Base-by-base conservation (phyloP, 1,139 yeast species). In the Sugiyamaella neomexicana region DNA sequence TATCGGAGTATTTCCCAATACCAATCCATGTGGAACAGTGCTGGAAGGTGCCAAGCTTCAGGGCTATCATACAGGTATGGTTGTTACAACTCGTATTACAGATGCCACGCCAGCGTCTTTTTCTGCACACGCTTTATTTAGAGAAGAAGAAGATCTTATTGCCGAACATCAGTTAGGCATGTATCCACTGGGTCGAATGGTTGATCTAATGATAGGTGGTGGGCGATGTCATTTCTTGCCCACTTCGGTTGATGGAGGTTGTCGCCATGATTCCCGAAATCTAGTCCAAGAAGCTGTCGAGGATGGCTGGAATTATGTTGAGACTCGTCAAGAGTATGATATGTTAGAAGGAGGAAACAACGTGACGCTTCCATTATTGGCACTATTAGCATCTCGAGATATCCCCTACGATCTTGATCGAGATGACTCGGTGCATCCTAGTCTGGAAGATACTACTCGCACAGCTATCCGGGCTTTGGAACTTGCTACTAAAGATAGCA, bases 31-130 rank as follows among this genome's bases (percentile, higher is more conserved):
- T 66, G 96, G 95, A 9, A 87, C 96, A 0, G 72, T 89, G 29
- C 72, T 89, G 59, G 97, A 89, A 72, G 95, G 95, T 0, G 83
- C 91, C 62, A 89, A 89, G 61, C 71, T 84, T 51, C 76, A 79
- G 57, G 96, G 96, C 0, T 88, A 83, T 67, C 70, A 75, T 62
- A 89, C 96, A 1, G 97, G 97, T 1, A 71, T 89, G 51, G 96
- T 89, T 17, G 96, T 88, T 16, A 89, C 96, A 15, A 88, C 96
- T 0, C 78, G 90, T 56, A 80, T 89, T 60, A 83, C 89, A 1
- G 91, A 85, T 68, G 96, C 96, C 9, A 90, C 97, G 0, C 97
- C 97, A 0, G 97, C 96, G 3, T 83, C 91, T 0, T 90, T 89
- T 66, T 80, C 88, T 27, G 68, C 95, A 1, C 97, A 90, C 67